A percentile compares a stretch with the other conserved stretches of the same genome.
These are phyloP conservation scores for Gymnopilus junonius DNA, from an alignment of 768 basidiomycete genomes.

Conservation along the genomic window DNA sequence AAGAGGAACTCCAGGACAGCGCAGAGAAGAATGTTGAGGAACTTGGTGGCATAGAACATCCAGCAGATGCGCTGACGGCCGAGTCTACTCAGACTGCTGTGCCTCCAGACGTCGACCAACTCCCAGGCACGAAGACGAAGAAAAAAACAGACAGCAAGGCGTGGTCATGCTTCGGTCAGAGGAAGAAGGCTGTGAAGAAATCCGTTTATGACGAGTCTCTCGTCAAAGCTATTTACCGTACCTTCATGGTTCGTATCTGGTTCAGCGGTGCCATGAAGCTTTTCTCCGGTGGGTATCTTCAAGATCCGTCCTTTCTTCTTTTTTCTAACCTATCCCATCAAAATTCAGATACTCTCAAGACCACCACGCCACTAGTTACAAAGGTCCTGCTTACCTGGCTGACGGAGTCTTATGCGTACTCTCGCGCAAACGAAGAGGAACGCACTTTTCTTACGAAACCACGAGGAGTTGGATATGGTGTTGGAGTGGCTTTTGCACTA, in stretches of 20 bases:
- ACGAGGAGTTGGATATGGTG: conserved; percentile 59
- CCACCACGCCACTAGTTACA: conserved; percentile 59
- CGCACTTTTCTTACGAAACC: conserved; percentile 37
- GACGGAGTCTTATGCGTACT: conserved; percentile 48
- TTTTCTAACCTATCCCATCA: background rate
- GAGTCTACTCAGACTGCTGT: conserved; percentile 15
- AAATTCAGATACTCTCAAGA: conserved; percentile 47
- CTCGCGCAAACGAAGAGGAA: conserved; percentile 38
- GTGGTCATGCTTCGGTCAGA: conserved; percentile 8
- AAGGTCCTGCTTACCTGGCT: conserved; percentile 65
- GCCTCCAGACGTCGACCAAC: conserved; percentile 6
- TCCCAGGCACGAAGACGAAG: background rate
- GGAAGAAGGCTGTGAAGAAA: conserved; percentile 8
- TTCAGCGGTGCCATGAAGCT: conserved; percentile 51
- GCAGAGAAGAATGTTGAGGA: conserved; percentile 9
- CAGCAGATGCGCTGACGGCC: conserved; percentile 5
- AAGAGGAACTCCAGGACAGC: background rate
- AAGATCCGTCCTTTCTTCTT: background rate
- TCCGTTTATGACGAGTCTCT: conserved; percentile 51
- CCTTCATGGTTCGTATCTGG: conserved; percentile 55
- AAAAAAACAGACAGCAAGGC: background rate
- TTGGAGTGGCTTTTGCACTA: conserved; percentile 60
- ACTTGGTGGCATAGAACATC: background rate
- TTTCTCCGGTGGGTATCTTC: conserved; percentile 36
- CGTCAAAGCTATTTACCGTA: conserved; percentile 48